phyloP scores from a whole-genome alignment of 2,329 filamentous ascomycete genomes.

The Clonostachys solani region DNA sequence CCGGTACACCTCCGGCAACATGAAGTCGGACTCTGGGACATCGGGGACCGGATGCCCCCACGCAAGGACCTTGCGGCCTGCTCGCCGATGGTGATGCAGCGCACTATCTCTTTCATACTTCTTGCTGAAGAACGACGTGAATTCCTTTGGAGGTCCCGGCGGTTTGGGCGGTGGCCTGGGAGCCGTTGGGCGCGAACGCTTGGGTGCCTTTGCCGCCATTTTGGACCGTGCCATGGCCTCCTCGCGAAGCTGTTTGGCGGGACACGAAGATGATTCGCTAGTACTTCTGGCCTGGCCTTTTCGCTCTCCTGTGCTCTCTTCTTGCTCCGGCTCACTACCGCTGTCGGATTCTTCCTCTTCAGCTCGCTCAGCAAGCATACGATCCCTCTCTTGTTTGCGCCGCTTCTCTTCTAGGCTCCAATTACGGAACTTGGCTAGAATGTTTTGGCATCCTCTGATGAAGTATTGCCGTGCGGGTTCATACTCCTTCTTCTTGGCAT shows the following conservation, averaged over 20 bases:
- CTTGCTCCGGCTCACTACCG: conserved; percentile 24
- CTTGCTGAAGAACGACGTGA: conserved; percentile 85
- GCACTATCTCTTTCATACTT: conserved; percentile 76
- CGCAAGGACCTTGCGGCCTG: conserved; percentile 66
- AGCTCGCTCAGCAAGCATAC: conserved; percentile 27
- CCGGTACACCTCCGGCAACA: conserved; percentile 62
- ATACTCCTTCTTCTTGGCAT: conserved; percentile 80
- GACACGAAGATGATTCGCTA: conserved; percentile 25
- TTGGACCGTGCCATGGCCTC: conserved; percentile 58
- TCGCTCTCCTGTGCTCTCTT: conserved; percentile 33
- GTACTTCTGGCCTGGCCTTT: conserved; percentile 53
- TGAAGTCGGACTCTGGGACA: conserved; percentile 65
- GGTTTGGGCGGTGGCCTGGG: conserved; percentile 14
- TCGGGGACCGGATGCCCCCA: conserved; percentile 84
- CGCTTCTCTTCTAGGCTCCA: conserved; percentile 92
- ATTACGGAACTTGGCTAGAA: conserved; percentile 80
- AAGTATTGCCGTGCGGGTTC: conserved; percentile 84
- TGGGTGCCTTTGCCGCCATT: conserved; percentile 22
- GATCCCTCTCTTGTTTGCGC: conserved; percentile 72
- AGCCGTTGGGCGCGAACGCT: conserved; percentile 19
- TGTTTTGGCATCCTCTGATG: conserved; percentile 73
- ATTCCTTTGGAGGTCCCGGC: conserved; percentile 46
- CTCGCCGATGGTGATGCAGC: conserved; percentile 61
- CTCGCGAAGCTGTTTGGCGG: conserved; percentile 69
- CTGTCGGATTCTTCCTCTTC: conserved; percentile 17